Base-by-base conservation (phyloP, 805 yeast species). In the Wickerhamiella lipophila region DNA sequence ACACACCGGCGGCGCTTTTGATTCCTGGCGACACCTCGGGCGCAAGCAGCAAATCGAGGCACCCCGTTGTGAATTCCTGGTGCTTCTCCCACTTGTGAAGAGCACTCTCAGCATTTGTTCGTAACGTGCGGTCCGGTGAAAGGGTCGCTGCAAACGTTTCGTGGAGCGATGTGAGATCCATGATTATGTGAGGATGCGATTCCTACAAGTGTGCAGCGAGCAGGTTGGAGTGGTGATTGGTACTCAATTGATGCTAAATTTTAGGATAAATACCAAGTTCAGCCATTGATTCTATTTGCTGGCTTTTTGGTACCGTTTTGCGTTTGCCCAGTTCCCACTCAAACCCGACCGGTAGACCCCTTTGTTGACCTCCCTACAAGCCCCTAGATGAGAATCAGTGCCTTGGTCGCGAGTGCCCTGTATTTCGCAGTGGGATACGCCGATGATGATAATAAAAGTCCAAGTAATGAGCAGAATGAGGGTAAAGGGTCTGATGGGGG, bases 1-100 rank as follows among this genome's bases (percentile, higher is more conserved):
- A 85, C 3, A 89, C 79, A 0, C 92, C 87, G 1, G 94, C 81
- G 11, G 94, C 83, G 44, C 77, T 68, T 56, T 79, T 74, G 45
- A 82, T 71, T 21, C 70, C 74, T 1, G 65, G 64, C 5, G 76
- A 68, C 13, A 73, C 77, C 15, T 72, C 75, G 6, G 65, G 65
- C 18, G 76, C 74, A 15, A 73, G 61, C 16, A 86, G 71, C 46
- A 87, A 80, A 60, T 84, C 89, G 42, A 89, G 67, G 63, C 48
- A 45, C 18, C 48, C 48, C 7, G 21, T 40, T 1, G 42, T 19
- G 26, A 45, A 45, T 6, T 21, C 25, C 8, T 21, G 18, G 15
- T n/a, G 18, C 11, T 15, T 19, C 11, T 34, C 48, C 27, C 15
- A 5, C n/a, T 12, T 12, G 21, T 23, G 22, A 9, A 45, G 29